Evolutionary conservation across 768 basidiomycete genomes (phyloP), one percentile per base, ranked within the genome.

Genomic region (Mycena alexandri): DNA sequence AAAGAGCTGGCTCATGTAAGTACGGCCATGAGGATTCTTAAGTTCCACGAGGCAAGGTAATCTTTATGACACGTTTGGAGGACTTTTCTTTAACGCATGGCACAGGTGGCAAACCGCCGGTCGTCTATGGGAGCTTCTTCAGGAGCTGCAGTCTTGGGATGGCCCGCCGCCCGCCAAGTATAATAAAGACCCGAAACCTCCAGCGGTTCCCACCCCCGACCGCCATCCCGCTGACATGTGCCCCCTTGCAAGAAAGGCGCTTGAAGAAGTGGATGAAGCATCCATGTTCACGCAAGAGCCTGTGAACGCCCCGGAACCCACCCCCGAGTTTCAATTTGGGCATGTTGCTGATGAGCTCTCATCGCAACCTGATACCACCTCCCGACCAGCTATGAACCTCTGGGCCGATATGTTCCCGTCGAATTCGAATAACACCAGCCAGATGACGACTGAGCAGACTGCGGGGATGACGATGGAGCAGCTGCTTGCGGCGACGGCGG

Each of bases 1-100:
- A 69, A 76, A 34, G 79, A 82, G 12, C 71, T 83, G 50, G 67
- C 71, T 22, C 84, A 85, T 64, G 81, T 85, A 29, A 73, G 78
- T 59, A 77, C 77, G 44, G 82, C 83, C 61, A 77, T 83, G 68
- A 71, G 78, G 7, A 79, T 78, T 12, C 67, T 71, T 56, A 71
- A 69, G 46, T 68, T 66, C 47, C 55, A 52, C 7, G 71, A 71
- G 53, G n/a, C 60, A 25, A 55, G 71, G 67, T 68, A 46, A 52
- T 13, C 13, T 29, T 14, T 17, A 51, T 21, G 14, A 38, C 10
- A 38, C 38, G 38, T 38, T 9, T 2, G 14, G 38, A 14, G 14
- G 38, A 38, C 5, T 11, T 38, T 38, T 14, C 10, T 42, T 21
- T 19, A 2, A 34, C 34, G 21, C 17, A 0, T 2, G 7, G 8